Percentiles rank a stretch among this genome's conserved stretches.
Conservation (phyloP, 306 rosid species). For the Hylodesmum podocarpum region DNA sequence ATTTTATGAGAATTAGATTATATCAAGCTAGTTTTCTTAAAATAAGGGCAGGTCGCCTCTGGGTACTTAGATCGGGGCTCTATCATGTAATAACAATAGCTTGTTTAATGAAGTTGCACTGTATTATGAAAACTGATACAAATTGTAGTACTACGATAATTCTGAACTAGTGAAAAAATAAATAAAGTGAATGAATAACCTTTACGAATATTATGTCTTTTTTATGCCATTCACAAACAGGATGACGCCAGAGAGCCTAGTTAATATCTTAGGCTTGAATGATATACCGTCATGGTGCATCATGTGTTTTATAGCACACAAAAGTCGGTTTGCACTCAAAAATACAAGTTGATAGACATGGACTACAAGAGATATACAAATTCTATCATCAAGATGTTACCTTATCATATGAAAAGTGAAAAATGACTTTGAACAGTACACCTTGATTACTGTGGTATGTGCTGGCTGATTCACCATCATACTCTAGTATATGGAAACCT, state of each 20-base stretch:
- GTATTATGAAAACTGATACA: background rate
- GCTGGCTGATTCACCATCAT: conserved; percentile 29
- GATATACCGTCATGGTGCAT: background rate
- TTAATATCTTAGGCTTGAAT: background rate
- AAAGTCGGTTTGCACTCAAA: conserved; percentile 28
- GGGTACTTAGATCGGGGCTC: background rate
- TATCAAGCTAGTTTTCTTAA: background rate
- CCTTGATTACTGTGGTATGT: conserved; percentile 23
- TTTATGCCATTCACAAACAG: background rate
- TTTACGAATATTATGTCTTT: background rate
- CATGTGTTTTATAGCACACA: background rate
- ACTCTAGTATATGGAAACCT: conserved; percentile 25
- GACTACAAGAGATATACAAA: conserved; percentile 25
- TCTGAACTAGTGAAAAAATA: background rate
- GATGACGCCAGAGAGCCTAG: background rate
- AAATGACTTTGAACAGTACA: conserved; percentile 38
- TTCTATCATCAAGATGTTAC: conserved; percentile 37
- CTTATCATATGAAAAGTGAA: conserved; percentile 32
- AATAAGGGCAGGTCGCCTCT: background rate
- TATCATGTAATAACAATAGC: background rate
- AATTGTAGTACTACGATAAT: background rate
- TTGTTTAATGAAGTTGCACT: background rate
- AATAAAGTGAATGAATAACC: background rate
- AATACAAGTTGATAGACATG: background rate
- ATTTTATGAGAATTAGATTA: conserved; percentile 22